Base-by-base conservation (phyloP, 2,329 filamentous ascomycete species). In the Aspergillus sp. region DNA sequence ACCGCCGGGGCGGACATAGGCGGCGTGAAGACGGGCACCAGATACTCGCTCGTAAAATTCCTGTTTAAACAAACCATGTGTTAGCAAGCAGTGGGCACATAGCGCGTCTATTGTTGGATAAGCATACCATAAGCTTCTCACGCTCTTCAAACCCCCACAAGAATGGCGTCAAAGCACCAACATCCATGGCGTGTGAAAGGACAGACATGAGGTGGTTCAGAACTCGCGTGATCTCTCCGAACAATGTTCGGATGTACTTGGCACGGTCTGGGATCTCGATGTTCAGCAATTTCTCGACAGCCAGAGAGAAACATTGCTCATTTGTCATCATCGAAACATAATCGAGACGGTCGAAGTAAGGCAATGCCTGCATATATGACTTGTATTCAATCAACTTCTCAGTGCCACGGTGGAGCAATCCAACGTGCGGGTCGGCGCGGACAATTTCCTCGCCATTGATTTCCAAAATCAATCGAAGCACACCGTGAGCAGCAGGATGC, bases 241-340 rank as follows among this genome's bases (percentile, higher is more conserved):
- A 99, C 81, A 99, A 0, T 35, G 93, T 98, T 66, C 95, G 87
- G 73, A 99, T 99, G 82, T 88, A 99, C 82, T 99, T 98, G 69
- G 95, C 95, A 72, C 95, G 85, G 64, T 95, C 90, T 23, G 95
- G 95, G 63, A 99, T 90, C 76, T 99, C 96, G 65, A 99, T 83
- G 77, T 99, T 99, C 70, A 99, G 83, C 60, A 99, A 84, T 84
- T 99, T 99, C 85, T 99, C 95, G 56, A 98, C 93, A 19, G 92
- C 95, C 65, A 99, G 84, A 39, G 92, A 87, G 79, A 91, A 99
- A 74, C 92, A 96, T 80, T 99, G 95, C 84, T 99, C 95, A 79
- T 99, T 99, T 71, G 95, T 99, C 95, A 99, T 99, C 96, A 99
- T 99, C 71, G 92, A 97, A 68, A 97, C 93, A 78, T 99, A 99